Conservation (phyloP, 2,329 filamentous ascomycete species). For the Aspergillus brasiliensis region DNA sequence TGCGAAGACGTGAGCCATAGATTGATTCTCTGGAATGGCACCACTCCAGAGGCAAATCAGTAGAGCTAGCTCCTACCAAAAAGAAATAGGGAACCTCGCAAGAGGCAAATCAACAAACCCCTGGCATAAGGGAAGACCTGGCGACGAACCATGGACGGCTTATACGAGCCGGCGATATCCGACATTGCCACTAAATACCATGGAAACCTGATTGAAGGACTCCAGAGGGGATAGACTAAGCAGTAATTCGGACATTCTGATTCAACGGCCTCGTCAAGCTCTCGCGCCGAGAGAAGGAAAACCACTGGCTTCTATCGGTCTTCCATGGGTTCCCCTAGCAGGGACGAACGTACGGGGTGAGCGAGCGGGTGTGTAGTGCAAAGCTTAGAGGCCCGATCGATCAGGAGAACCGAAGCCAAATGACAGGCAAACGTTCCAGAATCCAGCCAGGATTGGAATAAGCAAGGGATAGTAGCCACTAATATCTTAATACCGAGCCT, state of each 20-base stretch:
- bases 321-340: conserved; percentile 30
- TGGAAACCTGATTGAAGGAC: too few species aligned
- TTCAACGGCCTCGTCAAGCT: not conserved
- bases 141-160: not conserved
- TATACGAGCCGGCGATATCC: not conserved
- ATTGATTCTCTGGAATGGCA: not conserved
- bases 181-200: not conserved
- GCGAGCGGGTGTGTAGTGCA: not conserved
- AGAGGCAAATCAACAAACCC: not conserved
- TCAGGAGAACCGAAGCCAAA: not conserved
- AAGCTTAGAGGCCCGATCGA: not conserved
- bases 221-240: not conserved
- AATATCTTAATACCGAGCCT: not conserved
- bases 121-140: not conserved
- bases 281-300: not conserved
- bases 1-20: not conserved
- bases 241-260: not conserved
- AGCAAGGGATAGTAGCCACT: not conserved
- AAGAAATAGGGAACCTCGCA: not conserved
- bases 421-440: not conserved
- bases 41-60: not conserved
- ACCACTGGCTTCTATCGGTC: conserved; percentile 28
- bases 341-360: too few species aligned
- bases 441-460: not conserved
- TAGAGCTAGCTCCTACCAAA: too few species aligned